Conservation (phyloP, 2,329 filamentous ascomycete species). For the Penicillium sp. region DNA sequence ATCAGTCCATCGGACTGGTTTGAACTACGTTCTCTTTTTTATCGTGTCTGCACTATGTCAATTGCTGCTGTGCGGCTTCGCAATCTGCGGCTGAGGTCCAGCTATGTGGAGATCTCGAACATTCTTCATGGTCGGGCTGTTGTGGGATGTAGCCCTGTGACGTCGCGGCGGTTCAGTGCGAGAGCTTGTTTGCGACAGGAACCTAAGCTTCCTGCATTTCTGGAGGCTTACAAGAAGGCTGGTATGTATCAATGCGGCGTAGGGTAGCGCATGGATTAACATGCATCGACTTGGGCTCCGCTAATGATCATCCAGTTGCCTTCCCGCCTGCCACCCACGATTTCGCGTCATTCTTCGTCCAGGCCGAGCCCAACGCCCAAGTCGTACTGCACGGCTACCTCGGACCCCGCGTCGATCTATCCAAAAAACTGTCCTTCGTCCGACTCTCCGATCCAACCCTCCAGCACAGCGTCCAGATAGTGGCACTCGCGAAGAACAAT, state of each 20-base stretch:
- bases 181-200: constrained; percentile 25
- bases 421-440: constrained; percentile 71
- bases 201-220: constrained; percentile 23
- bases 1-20: not conserved
- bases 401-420: constrained; percentile 66
- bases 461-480: constrained; percentile 51
- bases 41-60: constrained; percentile 3
- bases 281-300: no score
- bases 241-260: constrained; percentile 36
- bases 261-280: not conserved
- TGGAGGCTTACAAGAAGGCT: constrained; percentile 50
- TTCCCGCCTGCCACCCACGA: constrained; percentile 50
- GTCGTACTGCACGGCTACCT: constrained; percentile 72
- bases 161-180: constrained; percentile 25
- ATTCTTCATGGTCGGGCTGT: constrained; percentile 31
- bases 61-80: constrained; percentile 8
- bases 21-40: not conserved
- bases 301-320: constrained; percentile 37
- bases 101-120: constrained; percentile 34
- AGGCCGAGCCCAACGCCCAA: constrained; percentile 36
- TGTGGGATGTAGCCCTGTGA: constrained; percentile 6
- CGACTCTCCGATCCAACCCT: constrained; percentile 53
- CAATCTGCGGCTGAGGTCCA: constrained; percentile 3
- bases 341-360: constrained; percentile 37
- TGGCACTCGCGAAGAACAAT: constrained; percentile 46